A percentile compares a stretch with the other conserved stretches of the same genome.
Conservation (phyloP, 495 filamentous ascomycete genomes). For the Xylaria nigripes region DNA sequence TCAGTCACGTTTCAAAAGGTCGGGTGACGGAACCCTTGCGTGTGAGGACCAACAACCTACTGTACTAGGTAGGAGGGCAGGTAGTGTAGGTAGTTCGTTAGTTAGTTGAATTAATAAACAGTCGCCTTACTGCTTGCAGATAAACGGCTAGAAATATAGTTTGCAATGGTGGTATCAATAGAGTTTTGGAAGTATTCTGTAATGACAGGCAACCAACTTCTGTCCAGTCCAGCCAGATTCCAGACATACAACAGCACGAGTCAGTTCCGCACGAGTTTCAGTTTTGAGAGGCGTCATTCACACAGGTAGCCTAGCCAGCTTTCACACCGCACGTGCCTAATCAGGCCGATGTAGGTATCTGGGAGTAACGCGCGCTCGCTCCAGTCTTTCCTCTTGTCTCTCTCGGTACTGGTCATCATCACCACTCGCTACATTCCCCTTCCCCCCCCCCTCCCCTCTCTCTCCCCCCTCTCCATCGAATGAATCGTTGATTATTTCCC, state of each 20-base stretch:
- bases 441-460: neutral
- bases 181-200: neutral
- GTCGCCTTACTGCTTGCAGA: neutral
- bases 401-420: neutral
- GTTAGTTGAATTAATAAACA: neutral
- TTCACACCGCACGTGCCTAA: neutral
- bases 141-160: neutral
- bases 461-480: too few relatives aligned
- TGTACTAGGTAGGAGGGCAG: too few relatives aligned
- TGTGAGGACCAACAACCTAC: too few relatives aligned
- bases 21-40: too few relatives aligned
- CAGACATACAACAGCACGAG: neutral
- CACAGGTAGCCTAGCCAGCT: neutral
- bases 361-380: neutral
- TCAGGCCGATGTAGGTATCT: neutral
- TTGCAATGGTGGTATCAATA: neutral
- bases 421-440: neutral
- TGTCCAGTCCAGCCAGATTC: neutral
- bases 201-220: neutral
- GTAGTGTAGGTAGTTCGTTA: too few relatives aligned
- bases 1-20: too few relatives aligned
- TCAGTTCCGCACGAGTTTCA: neutral
- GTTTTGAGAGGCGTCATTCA: neutral
- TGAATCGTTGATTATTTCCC: neutral
- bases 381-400: neutral